These are phyloP conservation scores for Fusarium fujikuroi DNA, from an alignment of 2,329 filamentous ascomycete genomes.

Conservation along the genomic window DNA sequence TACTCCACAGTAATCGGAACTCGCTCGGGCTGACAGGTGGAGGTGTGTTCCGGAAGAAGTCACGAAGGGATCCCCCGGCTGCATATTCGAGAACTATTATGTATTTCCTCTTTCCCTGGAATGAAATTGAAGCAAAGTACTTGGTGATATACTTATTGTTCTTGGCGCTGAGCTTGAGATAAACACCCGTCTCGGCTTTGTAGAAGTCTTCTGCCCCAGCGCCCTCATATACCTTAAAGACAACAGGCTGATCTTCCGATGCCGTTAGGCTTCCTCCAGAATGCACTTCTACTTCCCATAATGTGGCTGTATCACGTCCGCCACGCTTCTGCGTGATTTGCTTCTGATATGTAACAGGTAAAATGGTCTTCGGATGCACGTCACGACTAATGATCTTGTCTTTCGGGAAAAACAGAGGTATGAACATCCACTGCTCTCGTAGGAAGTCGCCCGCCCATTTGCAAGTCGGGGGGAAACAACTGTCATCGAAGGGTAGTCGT, in stretches of 20 bases:
- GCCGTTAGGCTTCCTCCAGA: neutral
- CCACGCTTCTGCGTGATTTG: neutral
- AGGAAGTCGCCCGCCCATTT: neutral
- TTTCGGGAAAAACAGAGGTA: neutral
- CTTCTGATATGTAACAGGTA: neutral
- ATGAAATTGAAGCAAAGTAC: constrained; percentile 7
- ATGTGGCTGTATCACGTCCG: neutral
- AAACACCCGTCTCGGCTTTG: neutral
- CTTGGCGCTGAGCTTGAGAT: neutral
- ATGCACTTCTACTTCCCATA: constrained; percentile 2
- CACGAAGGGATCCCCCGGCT: neutral
- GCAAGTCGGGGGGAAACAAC: neutral
- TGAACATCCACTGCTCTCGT: constrained; percentile 20
- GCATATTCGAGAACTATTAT: constrained; percentile 19
- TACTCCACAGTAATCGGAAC: neutral
- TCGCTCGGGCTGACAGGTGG: neutral
- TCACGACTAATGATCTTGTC: neutral
- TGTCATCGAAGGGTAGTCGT: neutral
- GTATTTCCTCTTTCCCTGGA: neutral
- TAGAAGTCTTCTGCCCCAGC: neutral
- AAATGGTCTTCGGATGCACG: neutral
- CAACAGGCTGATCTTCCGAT: neutral
- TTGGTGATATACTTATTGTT: neutral
- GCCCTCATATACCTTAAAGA: constrained; percentile 21
- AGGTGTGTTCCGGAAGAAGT: neutral